Conservation (phyloP, 78 protist species). For the Polysphondylium violaceum region DNA sequence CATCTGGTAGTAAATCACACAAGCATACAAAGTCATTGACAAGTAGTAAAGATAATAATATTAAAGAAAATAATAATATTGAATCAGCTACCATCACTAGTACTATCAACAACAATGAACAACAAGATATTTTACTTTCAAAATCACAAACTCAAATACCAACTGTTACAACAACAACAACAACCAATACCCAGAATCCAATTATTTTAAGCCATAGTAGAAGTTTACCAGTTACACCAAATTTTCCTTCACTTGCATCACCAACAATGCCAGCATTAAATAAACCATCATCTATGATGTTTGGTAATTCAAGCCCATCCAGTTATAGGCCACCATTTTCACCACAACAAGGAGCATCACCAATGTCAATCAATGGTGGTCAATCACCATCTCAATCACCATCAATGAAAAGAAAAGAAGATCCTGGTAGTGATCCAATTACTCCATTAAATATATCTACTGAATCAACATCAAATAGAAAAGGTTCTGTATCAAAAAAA, state of each 20-base stretch:
- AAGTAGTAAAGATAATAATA: too few relatives aligned
- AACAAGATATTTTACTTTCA: background rate
- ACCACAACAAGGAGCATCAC: background rate
- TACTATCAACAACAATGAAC: background rate
- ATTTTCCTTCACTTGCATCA: background rate
- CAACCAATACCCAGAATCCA: background rate
- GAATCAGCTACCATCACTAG: slow-evolving; percentile 15
- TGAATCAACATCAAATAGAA: background rate
- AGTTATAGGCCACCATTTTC: background rate
- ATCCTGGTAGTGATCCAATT: background rate
- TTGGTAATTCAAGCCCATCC: background rate
- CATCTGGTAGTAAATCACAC: background rate
- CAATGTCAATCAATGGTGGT: background rate
- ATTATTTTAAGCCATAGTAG: background rate
- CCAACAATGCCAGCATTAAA: slow-evolving; percentile 29
- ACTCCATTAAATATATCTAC: background rate
- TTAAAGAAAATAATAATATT: background rate
- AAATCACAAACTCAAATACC: background rate
- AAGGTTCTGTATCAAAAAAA: slow-evolving; percentile 2
- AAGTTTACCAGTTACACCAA: background rate
- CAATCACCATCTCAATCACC: slow-evolving; percentile 5
- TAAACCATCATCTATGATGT: background rate
- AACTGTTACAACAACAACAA: background rate
- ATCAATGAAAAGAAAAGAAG: too few relatives aligned
- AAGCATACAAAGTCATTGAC: slow-evolving; percentile 5